Percentiles rank a stretch among this genome's conserved stretches.
Conservation (phyloP, 805 yeast species). For the Zygoascus flipseniorum region DNA sequence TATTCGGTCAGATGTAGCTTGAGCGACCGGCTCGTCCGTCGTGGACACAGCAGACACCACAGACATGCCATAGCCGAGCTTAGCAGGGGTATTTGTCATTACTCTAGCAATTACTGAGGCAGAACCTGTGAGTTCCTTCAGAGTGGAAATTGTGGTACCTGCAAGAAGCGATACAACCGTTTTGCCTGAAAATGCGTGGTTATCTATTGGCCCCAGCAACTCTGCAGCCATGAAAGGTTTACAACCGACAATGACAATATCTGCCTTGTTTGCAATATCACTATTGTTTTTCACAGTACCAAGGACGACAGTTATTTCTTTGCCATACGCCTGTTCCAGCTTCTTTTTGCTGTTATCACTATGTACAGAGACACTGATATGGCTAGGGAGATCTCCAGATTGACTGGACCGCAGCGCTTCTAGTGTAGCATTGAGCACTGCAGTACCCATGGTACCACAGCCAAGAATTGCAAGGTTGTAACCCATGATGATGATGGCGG, state of each 20-base stretch:
- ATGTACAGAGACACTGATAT: slow-evolving; percentile 71
- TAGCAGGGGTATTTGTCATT: slow-evolving; percentile 98
- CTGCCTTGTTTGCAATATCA: slow-evolving; percentile 53
- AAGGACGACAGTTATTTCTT: slow-evolving; percentile 41
- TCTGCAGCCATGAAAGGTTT: slow-evolving; percentile 74
- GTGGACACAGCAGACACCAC: slow-evolving; percentile 60
- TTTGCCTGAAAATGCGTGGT: slow-evolving; percentile 39
- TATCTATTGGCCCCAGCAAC: slow-evolving; percentile 44
- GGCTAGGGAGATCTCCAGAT: slow-evolving; percentile 42
- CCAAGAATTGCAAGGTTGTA: slow-evolving; percentile 73
- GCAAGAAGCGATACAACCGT: slow-evolving; percentile 79
- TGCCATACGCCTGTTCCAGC: slow-evolving; percentile 43
- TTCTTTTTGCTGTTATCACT: slow-evolving; percentile 42
- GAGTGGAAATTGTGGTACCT: slow-evolving; percentile 78
- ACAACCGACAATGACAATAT: slow-evolving; percentile 72
- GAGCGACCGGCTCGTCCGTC: slow-evolving; percentile 31
- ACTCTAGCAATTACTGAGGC: slow-evolving; percentile 61
- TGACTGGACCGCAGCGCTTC: slow-evolving; percentile 29
- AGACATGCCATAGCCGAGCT: slow-evolving; percentile 89
- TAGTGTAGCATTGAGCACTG: slow-evolving; percentile 74
- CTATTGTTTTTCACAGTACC: slow-evolving; percentile 34
- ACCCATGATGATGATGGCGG: slow-evolving; percentile 13
- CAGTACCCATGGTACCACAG: slow-evolving; percentile 94
- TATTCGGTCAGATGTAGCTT: slow-evolving; percentile 25
- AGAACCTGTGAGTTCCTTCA: slow-evolving; percentile 34